Base-by-base conservation (phyloP, 768 basidiomycete species). In the Polyporus arcularius region DNA sequence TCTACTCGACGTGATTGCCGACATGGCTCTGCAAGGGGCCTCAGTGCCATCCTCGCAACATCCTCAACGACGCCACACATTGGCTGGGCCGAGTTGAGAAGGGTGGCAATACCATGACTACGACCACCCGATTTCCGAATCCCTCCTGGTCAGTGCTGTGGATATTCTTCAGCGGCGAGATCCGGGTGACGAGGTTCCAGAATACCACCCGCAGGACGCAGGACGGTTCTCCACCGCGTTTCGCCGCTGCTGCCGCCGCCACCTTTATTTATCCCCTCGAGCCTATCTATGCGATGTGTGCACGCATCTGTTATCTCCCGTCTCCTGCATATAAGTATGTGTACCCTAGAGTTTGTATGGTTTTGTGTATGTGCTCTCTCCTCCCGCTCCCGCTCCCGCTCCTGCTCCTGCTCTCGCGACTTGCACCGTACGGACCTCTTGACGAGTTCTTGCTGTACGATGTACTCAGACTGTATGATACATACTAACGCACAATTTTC, bases 1-100 rank as follows among this genome's bases (percentile, higher is more conserved):
- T 72, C 64, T 70, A 67, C 48, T 72, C 71, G 30, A 68, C 69
- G 16, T 71, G 68, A 68, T 41, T 58, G 40, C 21, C 49, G 18
- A 45, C 53, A 14, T 40, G 38, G 18, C 39, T n/a, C 16, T 41
- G 21, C 42, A 41, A 51, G 32, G 46, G 12, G 12, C 21, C 21
- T 26, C 46, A 48, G 35, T 35, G 35, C 35, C 1, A 35, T 35
- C 35, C 3, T 11, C 35, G 35, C 35, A 35, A 35, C 7, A 7
- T 35, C 35, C 7, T 7, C 35, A 11, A 35, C 35, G 35, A 35
- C 11, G 35, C 6, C 35, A 11, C 1, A 35, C 35, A 11, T 11
- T 11, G 7, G 35, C 11, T 11, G 35, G 7, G 11, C 6, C 35
- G 35, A 35, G 7, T 7, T 35, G 7, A 11, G 11, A 35, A 11